A percentile compares a stretch with the other conserved stretches of the same genome.
These are phyloP conservation scores for Metschnikowia continentalis DNA, from an alignment of 805 yeast species.

Conservation along the genomic window DNA sequence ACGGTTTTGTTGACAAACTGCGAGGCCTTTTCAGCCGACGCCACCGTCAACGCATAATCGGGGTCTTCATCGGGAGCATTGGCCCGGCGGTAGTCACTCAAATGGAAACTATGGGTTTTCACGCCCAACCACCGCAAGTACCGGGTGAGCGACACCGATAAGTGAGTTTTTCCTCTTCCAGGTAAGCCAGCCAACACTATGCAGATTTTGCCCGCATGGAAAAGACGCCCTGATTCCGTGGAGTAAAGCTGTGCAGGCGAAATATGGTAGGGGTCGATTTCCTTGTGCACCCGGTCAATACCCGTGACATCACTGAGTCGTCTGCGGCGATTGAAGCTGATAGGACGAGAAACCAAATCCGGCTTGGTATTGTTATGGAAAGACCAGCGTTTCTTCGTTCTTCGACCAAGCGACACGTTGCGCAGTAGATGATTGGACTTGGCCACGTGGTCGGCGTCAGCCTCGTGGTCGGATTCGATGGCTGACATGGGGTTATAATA, in stretches of 20 bases:
- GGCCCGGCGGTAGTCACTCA: conserved; percentile 82
- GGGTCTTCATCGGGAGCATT: conserved; percentile 41
- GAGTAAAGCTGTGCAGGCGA: conserved; percentile 92
- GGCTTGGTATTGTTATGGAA: conserved; percentile 37
- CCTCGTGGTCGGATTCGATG: conserved; percentile 28
- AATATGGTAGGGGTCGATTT: conserved; percentile 56
- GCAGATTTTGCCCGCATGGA: conserved; percentile 92
- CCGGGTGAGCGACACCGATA: conserved; percentile 86
- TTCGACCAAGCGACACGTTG: conserved; percentile 26
- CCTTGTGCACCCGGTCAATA: conserved; percentile 61
- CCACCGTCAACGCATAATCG: conserved; percentile 66
- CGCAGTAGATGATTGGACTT: conserved; percentile 32
- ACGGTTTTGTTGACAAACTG: conserved; percentile 56
- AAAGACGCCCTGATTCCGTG: conserved; percentile 86
- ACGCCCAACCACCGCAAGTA: conserved; percentile 96
- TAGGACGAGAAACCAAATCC: conserved; percentile 33
- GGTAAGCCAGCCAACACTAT: conserved; percentile 90
- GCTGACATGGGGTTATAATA: conserved; percentile 19
- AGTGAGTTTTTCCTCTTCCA: conserved; percentile 91
- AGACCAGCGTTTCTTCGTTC: conserved; percentile 42
- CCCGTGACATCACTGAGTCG: conserved; percentile 40
- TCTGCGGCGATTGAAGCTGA: conserved; percentile 25
- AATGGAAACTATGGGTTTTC: conserved; percentile 68
- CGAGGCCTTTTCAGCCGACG: conserved; percentile 32
- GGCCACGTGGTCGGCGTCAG: conserved; percentile 30